Evolutionary conservation across 208 protist genomes (phyloP).

Genomic region (Naegleria fowleri): DNA sequence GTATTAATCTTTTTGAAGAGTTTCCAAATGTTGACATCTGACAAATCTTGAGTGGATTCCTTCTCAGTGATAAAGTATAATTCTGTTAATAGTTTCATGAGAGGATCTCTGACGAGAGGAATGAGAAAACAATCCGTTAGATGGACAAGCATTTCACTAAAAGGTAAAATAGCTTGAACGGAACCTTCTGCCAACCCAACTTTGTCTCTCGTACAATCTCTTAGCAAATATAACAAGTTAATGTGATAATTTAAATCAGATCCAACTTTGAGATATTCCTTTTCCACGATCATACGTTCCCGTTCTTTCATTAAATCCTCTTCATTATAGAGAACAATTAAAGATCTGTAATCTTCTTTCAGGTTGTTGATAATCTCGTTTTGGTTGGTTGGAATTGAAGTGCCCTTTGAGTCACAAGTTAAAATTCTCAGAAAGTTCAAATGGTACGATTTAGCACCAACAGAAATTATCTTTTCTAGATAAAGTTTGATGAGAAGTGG

Average conservation of each 20-base stretch:
- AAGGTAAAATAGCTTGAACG: background rate
- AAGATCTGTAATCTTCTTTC: background rate
- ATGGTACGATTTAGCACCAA: background rate
- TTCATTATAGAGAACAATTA: conserved; percentile 3
- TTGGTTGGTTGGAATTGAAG: background rate
- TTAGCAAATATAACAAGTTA: background rate
- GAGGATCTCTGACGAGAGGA: background rate
- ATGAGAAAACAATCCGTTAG: background rate
- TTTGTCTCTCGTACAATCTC: background rate
- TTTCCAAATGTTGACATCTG: background rate
- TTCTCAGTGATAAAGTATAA: conserved; percentile 1
- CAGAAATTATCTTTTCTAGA: background rate
- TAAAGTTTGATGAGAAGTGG: background rate
- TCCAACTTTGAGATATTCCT: background rate
- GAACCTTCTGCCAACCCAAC: background rate
- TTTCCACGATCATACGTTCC: background rate
- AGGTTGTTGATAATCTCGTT: background rate
- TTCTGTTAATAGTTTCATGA: background rate
- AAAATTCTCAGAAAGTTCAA: background rate
- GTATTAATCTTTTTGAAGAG: background rate
- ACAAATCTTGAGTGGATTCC: background rate
- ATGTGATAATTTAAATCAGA: background rate
- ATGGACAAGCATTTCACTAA: background rate
- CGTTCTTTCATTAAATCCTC: background rate
- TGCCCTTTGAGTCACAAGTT: background rate